Base-by-base conservation (phyloP, 2,329 filamentous ascomycete species). In the Trichophyton benhamiae region DNA sequence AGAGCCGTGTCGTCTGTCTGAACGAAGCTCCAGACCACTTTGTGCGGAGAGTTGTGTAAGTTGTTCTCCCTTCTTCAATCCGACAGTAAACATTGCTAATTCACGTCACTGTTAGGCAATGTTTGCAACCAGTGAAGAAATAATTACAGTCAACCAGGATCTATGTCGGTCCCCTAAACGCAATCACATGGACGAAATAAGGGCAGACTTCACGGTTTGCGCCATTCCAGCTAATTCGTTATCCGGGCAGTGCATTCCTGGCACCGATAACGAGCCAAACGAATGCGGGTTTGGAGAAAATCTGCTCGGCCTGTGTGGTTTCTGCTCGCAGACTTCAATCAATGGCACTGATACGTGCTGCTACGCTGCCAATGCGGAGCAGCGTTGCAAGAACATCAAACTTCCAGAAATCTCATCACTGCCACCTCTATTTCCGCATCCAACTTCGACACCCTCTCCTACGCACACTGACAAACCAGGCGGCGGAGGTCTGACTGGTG, bases 301-400 rank as follows among this genome's bases (percentile, higher is more conserved):
- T 68, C 72, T 85, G 6, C 75, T 80, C 60, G 91, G 91, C 2
- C 80, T 99, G 41, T 99, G 94, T 77, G 84, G 86, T 3, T 96
- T 94, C 74, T 99, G 94, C 74, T 82, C 83, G 48, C 80, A 85
- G 5, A 92, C 88, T 68, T 91, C 91, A 30, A 83, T 86, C 65
- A 97, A 97, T 74, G 87, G 90, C 8, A 97, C 92, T 58, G 92
- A 97, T 72, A 95, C 91, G 2, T 99, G 94, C 78, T 99, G 94
- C 74, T 87, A 91, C 69, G 90, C 85, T 68, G 85, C 91, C 3
- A 80, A 90, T 64, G 86, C 87, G n/a, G 82, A 89, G 62, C 76
- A 77, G 27, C 83, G 85, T 65, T 99, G 94, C 72, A 76, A 82
- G 58, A 83, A 83, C 58, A 88, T 99, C n/a, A 79, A 82, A 27